phyloP scores from a whole-genome alignment of 345 rosid species.

The Aquilaria sinensis region DNA sequence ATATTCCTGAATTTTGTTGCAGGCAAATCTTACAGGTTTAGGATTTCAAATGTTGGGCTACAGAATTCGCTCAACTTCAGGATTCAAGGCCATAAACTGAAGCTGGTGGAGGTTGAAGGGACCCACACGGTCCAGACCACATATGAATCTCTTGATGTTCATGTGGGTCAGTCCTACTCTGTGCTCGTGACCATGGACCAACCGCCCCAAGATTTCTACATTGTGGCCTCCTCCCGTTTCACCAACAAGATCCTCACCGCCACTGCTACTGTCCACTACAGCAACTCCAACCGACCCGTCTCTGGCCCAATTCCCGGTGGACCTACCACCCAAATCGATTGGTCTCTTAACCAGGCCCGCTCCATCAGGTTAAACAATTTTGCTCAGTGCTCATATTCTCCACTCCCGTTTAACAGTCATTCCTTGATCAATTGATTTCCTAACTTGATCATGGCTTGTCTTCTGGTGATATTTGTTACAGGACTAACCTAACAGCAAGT shows the following conservation, averaged over 20 bases:
- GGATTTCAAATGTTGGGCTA: slow-evolving; percentile 88
- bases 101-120: slow-evolving; percentile 88
- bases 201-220: slow-evolving; percentile 46
- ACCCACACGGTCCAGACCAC: slow-evolving; percentile 72
- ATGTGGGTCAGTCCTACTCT: slow-evolving; percentile 85
- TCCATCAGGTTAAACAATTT: slow-evolving; percentile 38
- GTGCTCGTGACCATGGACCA: slow-evolving; percentile 86
- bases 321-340: slow-evolving; percentile 43
- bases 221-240: slow-evolving; percentile 61
- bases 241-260: slow-evolving; percentile 30
- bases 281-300: slow-evolving; percentile 35
- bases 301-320: slow-evolving; percentile 44
- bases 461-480: slow-evolving; percentile 11
- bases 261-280: slow-evolving; percentile 57
- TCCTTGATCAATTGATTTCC: neutral
- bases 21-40: slow-evolving; percentile 80
- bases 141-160: slow-evolving; percentile 63
- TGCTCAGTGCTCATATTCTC: neutral
- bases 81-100: slow-evolving; percentile 64
- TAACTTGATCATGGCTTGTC: neutral
- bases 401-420: neutral
- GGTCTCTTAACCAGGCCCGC: slow-evolving; percentile 79
- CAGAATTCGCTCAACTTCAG: slow-evolving; percentile 61
- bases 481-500: slow-evolving; percentile 85
- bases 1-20: neutral